Evolutionary conservation across 345 rosid species (phyloP), one percentile per base, ranked within the genome.

Genomic region (Salix dunnii): DNA sequence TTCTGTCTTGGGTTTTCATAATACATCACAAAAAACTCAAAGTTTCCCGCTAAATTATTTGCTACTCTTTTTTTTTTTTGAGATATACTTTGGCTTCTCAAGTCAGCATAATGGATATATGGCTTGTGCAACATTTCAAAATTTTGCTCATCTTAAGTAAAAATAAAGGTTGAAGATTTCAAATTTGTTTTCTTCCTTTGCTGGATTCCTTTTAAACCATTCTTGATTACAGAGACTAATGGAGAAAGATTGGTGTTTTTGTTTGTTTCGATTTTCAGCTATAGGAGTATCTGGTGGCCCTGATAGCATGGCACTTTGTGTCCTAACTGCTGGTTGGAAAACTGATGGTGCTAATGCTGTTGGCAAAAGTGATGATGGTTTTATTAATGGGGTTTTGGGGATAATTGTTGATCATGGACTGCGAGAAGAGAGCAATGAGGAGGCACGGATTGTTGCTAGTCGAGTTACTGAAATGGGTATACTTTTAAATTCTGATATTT

Each of bases 251-350:
- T 31, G 23, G 12, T 11, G 28, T 70, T 67, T 27, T 36, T 49
- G 67, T 74, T 69, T 48, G 42, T 43, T 71, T 55, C 17, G 3
- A 63, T 23, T 48, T 67, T 64, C 80, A 91, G 99, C 99, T 53
- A 75, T 96, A 76, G 98, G 96, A 62, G 97, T 95, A 31, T 95
- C 97, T 7, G 98, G 99, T 49, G 99, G 99, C 23, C 97, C 97
- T 66, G 99, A 93, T 83, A 91, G 96, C 82, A 93, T 91, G 92
- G 98, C 97, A 2, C 89, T 95, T 33, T 91, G 96, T 83, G 83
- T 90, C 61, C 80, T 95, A 46, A 86, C 96, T 58, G 96, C 99
- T 23, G 87, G 81, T 35, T 95, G 99, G 98, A 95, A 95, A 85
- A 83, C 73, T 2, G 82, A 83, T 70, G 89, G 89, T 42, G 75